phyloP scores from a whole-genome alignment of 2,329 filamentous ascomycete genomes.

The Fusarium hainanense region DNA sequence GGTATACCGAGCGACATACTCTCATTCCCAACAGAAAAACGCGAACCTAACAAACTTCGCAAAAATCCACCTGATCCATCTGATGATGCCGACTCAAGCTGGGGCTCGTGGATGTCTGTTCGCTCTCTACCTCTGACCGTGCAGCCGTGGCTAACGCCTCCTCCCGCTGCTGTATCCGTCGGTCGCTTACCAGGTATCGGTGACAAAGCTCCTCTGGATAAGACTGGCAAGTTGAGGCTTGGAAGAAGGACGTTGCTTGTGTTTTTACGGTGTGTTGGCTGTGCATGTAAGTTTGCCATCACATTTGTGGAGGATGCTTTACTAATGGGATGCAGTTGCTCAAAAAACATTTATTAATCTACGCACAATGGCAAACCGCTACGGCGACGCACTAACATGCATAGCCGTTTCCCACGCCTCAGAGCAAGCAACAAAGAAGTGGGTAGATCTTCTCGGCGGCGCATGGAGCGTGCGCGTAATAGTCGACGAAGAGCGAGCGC shows the following conservation, averaged over 20 bases:
- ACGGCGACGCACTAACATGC: slow-evolving; percentile 62
- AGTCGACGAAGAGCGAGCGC: slow-evolving; percentile 65
- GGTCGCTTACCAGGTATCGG: slow-evolving; percentile 59
- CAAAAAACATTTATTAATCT: slow-evolving; percentile 68
- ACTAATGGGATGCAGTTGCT: slow-evolving; percentile 55
- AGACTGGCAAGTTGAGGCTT: slow-evolving; percentile 57
- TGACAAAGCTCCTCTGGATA: slow-evolving; percentile 60
- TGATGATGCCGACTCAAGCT: slow-evolving; percentile 44
- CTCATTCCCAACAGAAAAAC: slow-evolving; percentile 48
- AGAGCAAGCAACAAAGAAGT: slow-evolving; percentile 64
- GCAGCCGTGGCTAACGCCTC: slow-evolving; percentile 64
- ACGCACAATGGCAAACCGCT: slow-evolving; percentile 64
- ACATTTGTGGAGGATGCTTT: background rate
- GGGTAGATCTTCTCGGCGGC: slow-evolving; percentile 68
- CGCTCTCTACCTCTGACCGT: slow-evolving; percentile 63
- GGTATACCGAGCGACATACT: slow-evolving; percentile 65
- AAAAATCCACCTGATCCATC: slow-evolving; percentile 47
- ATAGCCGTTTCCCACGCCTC: slow-evolving; percentile 71
- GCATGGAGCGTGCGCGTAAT: slow-evolving; percentile 67
- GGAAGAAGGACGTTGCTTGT: slow-evolving; percentile 60
- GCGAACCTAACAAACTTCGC: slow-evolving; percentile 49
- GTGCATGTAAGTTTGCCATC: slow-evolving; percentile 59
- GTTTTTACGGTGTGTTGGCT: slow-evolving; percentile 66
- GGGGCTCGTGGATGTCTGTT: slow-evolving; percentile 62
- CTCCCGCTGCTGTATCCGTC: slow-evolving; percentile 62